Conservation (phyloP, 257 asterid species). For the Ajuga chamaepitys region DNA sequence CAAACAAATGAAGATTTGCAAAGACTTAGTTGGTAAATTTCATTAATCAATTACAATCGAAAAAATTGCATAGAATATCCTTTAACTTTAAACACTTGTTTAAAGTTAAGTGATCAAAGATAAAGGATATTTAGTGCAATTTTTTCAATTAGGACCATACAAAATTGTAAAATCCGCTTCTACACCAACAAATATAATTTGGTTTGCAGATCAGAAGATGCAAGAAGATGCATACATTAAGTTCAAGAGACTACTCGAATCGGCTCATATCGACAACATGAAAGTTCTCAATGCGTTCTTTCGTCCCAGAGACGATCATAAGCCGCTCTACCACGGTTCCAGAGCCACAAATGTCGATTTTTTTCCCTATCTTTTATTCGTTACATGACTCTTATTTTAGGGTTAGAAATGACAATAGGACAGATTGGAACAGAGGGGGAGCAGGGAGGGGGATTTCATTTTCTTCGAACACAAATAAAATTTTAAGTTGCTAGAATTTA, state of each 20-base stretch:
- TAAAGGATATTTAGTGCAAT: no score
- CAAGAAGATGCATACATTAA: constrained; percentile 24
- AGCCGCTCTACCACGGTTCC: constrained; percentile 40
- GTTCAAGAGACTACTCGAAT: constrained; percentile 32
- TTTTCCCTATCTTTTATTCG: neutral
- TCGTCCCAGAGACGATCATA: constrained; percentile 31
- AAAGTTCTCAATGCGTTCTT: constrained; percentile 37
- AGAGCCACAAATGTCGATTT: constrained; percentile 24
- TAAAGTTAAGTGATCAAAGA: no score
- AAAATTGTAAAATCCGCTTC: no score
- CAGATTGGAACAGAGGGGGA: no score
- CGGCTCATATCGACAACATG: constrained; percentile 50
- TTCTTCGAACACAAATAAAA: no score
- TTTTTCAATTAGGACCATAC: no score
- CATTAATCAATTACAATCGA: no score
- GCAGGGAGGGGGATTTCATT: no score
- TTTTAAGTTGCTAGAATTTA: no score
- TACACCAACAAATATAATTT: neutral
- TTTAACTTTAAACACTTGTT: no score
- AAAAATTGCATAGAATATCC: neutral
- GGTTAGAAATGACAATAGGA: no score
- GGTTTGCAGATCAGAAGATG: constrained; percentile 25
- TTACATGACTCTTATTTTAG: no score
- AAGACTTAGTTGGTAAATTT: constrained; percentile 31
- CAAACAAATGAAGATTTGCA: constrained; percentile 21